Conservation (phyloP, 2,329 filamentous ascomycete genomes). For the Proliferodiscus dingleyae region DNA sequence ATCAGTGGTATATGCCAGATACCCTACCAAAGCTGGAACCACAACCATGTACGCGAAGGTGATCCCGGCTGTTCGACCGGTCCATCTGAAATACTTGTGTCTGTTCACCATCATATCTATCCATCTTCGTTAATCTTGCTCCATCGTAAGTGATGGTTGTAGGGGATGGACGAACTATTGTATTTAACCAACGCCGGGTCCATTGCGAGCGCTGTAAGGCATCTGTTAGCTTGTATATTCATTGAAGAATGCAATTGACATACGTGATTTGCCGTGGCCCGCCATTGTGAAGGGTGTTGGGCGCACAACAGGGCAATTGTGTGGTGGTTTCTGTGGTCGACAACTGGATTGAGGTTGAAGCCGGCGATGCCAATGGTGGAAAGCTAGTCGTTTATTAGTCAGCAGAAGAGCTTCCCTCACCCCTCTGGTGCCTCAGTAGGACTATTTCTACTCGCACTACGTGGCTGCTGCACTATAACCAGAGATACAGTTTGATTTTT, state of each 20-base stretch:
- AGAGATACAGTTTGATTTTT: no score
- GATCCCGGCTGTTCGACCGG: slow-evolving; percentile 72
- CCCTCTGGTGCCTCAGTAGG: no score
- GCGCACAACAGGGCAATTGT: background rate
- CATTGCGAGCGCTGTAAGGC: slow-evolving; percentile 26
- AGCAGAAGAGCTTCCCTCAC: background rate
- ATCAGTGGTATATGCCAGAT: slow-evolving; percentile 74
- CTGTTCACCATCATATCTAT: slow-evolving; percentile 79
- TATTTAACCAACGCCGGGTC: slow-evolving; percentile 51
- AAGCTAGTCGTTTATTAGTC: background rate
- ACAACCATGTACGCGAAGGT: slow-evolving; percentile 71
- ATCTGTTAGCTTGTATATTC: slow-evolving; percentile 10
- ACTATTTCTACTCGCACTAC: background rate
- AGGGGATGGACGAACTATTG: slow-evolving; percentile 39
- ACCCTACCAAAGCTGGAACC: slow-evolving; percentile 66
- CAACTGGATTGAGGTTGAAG: background rate
- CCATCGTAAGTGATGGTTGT: background rate
- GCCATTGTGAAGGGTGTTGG: slow-evolving; percentile 38
- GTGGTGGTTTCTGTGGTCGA: background rate
- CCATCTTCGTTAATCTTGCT: slow-evolving; percentile 5
- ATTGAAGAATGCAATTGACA: slow-evolving; percentile 13
- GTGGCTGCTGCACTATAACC: no score
- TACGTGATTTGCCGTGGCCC: slow-evolving; percentile 43
- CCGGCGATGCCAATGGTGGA: background rate
- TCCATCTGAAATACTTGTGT: slow-evolving; percentile 96